Evolutionary conservation across 2,329 filamentous ascomycete genomes (phyloP).

Genomic region (Exophiala sideris): DNA sequence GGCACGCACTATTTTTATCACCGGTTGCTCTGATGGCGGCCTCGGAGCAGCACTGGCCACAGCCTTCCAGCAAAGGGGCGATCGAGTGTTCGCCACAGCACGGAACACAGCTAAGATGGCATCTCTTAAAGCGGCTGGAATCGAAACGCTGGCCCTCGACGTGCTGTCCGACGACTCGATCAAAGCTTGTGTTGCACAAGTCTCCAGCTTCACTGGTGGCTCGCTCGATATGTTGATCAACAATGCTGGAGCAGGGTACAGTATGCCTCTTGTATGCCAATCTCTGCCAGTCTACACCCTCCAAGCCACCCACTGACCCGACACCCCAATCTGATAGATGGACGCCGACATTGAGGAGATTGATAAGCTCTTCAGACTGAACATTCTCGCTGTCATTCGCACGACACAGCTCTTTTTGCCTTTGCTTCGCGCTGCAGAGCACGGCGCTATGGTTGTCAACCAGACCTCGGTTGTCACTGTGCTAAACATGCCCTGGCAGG

Average conservation of each 20-base stretch:
- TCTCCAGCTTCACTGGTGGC: conserved; percentile 17
- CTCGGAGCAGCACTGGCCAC: conserved; percentile 58
- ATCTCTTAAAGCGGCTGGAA: conserved; percentile 21
- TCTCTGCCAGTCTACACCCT: neutral
- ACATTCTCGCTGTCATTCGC: conserved; percentile 39
- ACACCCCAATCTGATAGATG: conserved; percentile 17
- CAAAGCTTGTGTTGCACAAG: conserved; percentile 23
- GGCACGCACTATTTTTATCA: conserved; percentile 25
- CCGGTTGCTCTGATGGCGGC: conserved; percentile 50
- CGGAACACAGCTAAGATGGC: conserved; percentile 37
- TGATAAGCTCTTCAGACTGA: conserved; percentile 38
- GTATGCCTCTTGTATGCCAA: conserved; percentile 32
- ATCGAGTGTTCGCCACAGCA: conserved; percentile 54
- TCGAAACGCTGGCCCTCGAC: conserved; percentile 34
- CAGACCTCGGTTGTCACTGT: conserved; percentile 34
- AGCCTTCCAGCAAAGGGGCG: conserved; percentile 53
- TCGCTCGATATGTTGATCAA: conserved; percentile 42
- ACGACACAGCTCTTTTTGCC: conserved; percentile 34
- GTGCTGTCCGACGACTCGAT: conserved; percentile 33
- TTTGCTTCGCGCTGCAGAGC: conserved; percentile 43
- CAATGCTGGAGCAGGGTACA: conserved; percentile 40
- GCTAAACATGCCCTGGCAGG: conserved; percentile 32
- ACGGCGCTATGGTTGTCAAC: conserved; percentile 40
- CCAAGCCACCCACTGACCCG: neutral
- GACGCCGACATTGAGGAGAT: conserved; percentile 34